phyloP scores from a whole-genome alignment of 495 filamentous ascomycete genomes.

The Lindgomyces ingoldianus region DNA sequence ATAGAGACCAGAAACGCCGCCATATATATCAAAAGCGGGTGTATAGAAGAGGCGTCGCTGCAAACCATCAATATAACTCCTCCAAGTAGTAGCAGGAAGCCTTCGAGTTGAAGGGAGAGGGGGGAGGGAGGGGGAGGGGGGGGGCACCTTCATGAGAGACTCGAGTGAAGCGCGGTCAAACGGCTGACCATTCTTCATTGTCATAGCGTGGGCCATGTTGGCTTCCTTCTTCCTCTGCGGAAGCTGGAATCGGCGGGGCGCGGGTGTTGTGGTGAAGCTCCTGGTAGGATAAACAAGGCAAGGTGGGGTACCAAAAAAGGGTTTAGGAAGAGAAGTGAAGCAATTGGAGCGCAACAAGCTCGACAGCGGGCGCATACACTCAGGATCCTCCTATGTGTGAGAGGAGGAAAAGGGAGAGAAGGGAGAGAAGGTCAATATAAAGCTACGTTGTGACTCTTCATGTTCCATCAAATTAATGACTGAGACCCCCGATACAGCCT shows the following conservation, averaged over 20 bases:
- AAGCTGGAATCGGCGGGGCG: constrained; percentile 16
- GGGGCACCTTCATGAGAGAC: constrained; percentile 75
- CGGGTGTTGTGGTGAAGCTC: constrained; percentile 28
- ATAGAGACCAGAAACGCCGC: constrained; percentile 45
- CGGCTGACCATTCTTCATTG: constrained; percentile 82
- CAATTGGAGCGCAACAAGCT: constrained; percentile 32
- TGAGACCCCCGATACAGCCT: background rate
- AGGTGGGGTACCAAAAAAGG: constrained; percentile 29
- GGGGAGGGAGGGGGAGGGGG: background rate
- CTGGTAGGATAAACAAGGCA: constrained; percentile 21
- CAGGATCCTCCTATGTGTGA: constrained; percentile 11
- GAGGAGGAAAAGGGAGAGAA: constrained; percentile 3
- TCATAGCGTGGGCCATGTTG: constrained; percentile 48
- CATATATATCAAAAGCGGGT: constrained; percentile 89
- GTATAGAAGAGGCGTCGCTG: constrained; percentile 65
- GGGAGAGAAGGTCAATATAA: constrained; percentile 21
- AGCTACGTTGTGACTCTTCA: constrained; percentile 16
- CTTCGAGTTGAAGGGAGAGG: too few relatives aligned
- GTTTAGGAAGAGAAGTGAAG: constrained; percentile 19
- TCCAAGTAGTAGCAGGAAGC: background rate
- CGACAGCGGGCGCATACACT: constrained; percentile 31
- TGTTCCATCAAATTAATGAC: background rate
- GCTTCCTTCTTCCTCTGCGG: constrained; percentile 26
- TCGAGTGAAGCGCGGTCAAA: constrained; percentile 81
- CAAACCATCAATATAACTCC: constrained; percentile 51